Conservation (phyloP, 78 protist species). For the Dictyostelium firmibasis region DNA sequence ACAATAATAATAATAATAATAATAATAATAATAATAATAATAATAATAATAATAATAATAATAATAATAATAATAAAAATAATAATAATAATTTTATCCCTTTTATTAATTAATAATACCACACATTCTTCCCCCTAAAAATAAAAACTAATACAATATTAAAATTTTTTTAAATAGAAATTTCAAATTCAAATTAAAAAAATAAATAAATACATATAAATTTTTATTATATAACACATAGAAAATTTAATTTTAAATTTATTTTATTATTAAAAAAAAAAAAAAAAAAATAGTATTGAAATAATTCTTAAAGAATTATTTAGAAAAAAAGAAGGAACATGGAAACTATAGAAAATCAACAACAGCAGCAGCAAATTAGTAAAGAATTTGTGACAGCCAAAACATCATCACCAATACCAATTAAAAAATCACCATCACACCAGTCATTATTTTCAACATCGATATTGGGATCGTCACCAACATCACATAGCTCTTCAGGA, state of each 20-base stretch:
- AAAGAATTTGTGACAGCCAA: neutral
- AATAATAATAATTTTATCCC: too few species aligned
- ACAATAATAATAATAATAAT: too few species aligned
- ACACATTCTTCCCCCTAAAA: neutral
- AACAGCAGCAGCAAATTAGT: neutral
- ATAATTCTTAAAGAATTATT: neutral
- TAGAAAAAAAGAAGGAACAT: neutral
- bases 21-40: too few species aligned
- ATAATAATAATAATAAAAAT: too few species aligned
- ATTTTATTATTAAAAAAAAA: neutral
- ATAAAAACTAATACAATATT: neutral
- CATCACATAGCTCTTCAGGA: neutral
- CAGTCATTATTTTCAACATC: neutral
- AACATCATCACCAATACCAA: neutral
- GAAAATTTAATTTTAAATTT: neutral
- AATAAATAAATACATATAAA: neutral
- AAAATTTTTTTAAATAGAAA: neutral
- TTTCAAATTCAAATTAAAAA: neutral
- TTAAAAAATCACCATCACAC: neutral
- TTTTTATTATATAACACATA: neutral
- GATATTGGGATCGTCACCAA: neutral
- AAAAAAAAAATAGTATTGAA: too few species aligned
- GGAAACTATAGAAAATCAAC: neutral
- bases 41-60: too few species aligned
- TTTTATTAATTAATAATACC: neutral